These are phyloP conservation scores for Phytophthora vignae DNA, from an alignment of 352 stramenopile species.

Conservation along the genomic window DNA sequence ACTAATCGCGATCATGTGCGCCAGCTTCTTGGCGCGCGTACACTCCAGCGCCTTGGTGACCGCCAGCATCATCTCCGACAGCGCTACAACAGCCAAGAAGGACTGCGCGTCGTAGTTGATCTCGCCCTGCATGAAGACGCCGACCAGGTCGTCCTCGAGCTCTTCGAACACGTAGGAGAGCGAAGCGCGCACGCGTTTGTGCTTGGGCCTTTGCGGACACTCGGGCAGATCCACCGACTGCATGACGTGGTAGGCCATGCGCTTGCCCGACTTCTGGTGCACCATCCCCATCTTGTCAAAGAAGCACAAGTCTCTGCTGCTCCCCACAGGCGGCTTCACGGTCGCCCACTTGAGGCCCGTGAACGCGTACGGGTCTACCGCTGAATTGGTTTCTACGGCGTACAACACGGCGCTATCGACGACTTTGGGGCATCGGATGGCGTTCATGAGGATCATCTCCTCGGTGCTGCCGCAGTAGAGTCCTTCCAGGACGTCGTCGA, in stretches of 20 bases:
- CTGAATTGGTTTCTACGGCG: conserved; percentile 20
- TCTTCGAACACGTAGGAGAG: conserved; percentile 44
- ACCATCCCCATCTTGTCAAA: conserved; percentile 46
- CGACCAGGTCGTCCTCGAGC: conserved; percentile 26
- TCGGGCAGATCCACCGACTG: conserved; percentile 40
- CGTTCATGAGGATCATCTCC: conserved; percentile 39
- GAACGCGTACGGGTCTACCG: conserved; percentile 35
- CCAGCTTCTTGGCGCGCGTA: conserved; percentile 19
- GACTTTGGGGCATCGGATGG: conserved; percentile 35
- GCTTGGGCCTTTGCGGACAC: conserved; percentile 14
- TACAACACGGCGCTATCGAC: conserved; percentile 36
- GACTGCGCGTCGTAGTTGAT: conserved; percentile 9
- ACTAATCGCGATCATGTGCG: conserved; percentile 1
- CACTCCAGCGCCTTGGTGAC: conserved; percentile 13
- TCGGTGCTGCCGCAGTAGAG: conserved; percentile 40
- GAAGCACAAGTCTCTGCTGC: conserved; percentile 42
- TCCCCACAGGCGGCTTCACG: conserved; percentile 25
- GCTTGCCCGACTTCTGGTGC: conserved; percentile 28
- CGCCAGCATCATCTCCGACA: conserved; percentile 11
- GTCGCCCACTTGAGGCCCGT: conserved; percentile 46
- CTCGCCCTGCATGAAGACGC: conserved; percentile 31
- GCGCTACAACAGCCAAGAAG: conserved; percentile 1
- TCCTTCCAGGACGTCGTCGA: conserved; percentile 50
- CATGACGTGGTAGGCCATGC: conserved; percentile 45
- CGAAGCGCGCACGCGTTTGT: conserved; percentile 18